phyloP scores from a whole-genome alignment of 345 rosid species.

The Arabis alpina region DNA sequence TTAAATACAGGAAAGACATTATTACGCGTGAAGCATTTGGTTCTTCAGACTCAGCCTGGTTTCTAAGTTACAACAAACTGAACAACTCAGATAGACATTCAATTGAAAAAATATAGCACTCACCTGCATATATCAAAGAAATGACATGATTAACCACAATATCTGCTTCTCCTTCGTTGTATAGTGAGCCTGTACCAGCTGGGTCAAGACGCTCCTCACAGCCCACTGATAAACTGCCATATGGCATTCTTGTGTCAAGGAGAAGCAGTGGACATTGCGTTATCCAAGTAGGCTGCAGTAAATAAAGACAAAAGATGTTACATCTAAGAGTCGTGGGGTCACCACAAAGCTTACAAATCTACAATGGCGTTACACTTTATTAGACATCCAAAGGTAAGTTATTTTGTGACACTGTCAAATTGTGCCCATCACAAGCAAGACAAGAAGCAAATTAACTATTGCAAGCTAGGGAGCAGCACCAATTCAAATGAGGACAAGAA shows the following conservation, averaged over 20 bases:
- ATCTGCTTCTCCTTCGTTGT: constrained; percentile 97
- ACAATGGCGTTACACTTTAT: not conserved
- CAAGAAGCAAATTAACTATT: constrained; percentile 1
- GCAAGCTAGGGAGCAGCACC: not conserved
- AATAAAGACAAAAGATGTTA: constrained; percentile 18
- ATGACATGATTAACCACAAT: constrained; percentile 86
- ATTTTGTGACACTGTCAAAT: not conserved
- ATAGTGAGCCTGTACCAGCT: constrained; percentile 96
- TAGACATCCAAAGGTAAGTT: not conserved
- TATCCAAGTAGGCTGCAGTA: constrained; percentile 86
- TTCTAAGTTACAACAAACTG: not conserved
- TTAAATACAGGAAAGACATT: constrained; percentile 5
- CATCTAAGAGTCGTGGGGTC: constrained; percentile 2
- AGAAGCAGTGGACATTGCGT: constrained; percentile 89
- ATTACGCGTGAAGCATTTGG: not conserved
- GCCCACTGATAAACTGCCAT: constrained; percentile 84
- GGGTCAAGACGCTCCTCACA: constrained; percentile 97
- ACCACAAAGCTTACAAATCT: not conserved
- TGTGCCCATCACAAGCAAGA: constrained; percentile 1
- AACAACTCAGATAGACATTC: not conserved
- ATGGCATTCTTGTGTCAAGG: constrained; percentile 95
- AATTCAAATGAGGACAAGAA: not conserved
- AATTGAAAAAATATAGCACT: constrained; percentile 18
- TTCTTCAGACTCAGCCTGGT: not conserved
- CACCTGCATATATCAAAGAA: constrained; percentile 83